Evolutionary conservation across 495 filamentous ascomycete genomes (phyloP), one percentile per base, ranked within the genome.

Genomic region (Penicillium soppii): DNA sequence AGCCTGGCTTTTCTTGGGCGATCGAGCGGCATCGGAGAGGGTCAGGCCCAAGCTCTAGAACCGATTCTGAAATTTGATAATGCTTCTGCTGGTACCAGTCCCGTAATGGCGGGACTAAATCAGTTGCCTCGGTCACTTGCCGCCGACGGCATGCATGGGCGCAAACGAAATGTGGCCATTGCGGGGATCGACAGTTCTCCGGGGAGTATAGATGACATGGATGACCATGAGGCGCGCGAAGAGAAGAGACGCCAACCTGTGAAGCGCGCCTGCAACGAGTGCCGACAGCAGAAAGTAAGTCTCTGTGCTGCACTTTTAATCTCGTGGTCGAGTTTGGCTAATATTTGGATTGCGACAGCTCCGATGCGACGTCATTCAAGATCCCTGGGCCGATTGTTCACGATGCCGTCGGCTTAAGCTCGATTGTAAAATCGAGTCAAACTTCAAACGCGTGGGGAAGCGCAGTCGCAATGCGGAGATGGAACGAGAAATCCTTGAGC

Each of bases 251-350:
- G 84, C 52, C 82, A 85, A 48, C 88, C 87, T 10, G 86, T 91
- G 38, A 95, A 95, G 70, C 82, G 90, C 51, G 91, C 91, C 13
- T 96, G 91, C 67, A 96, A 97, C 71, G 90, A 97, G 66, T 97
- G 92, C 68, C 82, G 91, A 32, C 92, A 97, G 69, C 91, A 96
- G 70, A 96, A 97, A 80, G 90, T 92, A 60, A 54, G 75, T 46
- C 5, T 12, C n/a, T 17, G 40, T 19, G n/a, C 50, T 45, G 43
- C 36, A 23, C 20, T 35, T 36, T 35, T 39, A 7, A 5, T 22
- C 6, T 6, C 21, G 22, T 46, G 40, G 12, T 52, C 8, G 23
- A n/a, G 20, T 43, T 29, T 20, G 36, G 39, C 52, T 52, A 49
- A 58, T 15, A 43, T 17, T 35, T 47, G 23, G 23, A 50, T 48